Conservation (phyloP, 2,329 filamentous ascomycete species). For the Colletotrichum australisinense region DNA sequence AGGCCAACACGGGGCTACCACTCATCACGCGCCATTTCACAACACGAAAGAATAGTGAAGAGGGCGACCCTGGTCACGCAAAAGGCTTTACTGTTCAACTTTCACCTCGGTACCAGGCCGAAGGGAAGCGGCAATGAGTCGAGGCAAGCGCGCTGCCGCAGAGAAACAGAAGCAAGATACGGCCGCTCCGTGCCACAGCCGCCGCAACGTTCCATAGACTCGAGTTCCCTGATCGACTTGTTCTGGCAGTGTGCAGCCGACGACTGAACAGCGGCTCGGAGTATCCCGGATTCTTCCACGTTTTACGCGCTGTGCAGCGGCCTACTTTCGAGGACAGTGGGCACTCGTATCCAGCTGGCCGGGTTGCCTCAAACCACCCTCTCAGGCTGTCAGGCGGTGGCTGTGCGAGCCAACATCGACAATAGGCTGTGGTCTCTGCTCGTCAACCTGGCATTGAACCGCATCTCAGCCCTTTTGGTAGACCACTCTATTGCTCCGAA, state of each 20-base stretch:
- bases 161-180: neutral
- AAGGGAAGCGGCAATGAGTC: neutral
- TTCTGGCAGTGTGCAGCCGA: neutral
- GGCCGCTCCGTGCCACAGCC: neutral
- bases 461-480: neutral
- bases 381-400: conserved; percentile 23
- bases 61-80: neutral
- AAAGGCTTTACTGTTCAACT: neutral
- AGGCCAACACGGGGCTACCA: conserved; percentile 18
- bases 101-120: neutral
- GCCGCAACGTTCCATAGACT: conserved; percentile 21
- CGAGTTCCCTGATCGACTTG: neutral
- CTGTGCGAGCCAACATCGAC: conserved; percentile 15
- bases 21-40: conserved; percentile 24
- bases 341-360: conserved; percentile 29
- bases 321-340: neutral
- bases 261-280: neutral
- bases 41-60: conserved; percentile 14
- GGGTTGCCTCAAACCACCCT: conserved; percentile 15
- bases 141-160: neutral
- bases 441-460: neutral
- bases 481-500: neutral
- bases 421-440: conserved; percentile 31
- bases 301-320: neutral
- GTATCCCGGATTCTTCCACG: neutral